phyloP scores from a whole-genome alignment of 2,329 filamentous ascomycete species.

The Cladophialophora psammophila region DNA sequence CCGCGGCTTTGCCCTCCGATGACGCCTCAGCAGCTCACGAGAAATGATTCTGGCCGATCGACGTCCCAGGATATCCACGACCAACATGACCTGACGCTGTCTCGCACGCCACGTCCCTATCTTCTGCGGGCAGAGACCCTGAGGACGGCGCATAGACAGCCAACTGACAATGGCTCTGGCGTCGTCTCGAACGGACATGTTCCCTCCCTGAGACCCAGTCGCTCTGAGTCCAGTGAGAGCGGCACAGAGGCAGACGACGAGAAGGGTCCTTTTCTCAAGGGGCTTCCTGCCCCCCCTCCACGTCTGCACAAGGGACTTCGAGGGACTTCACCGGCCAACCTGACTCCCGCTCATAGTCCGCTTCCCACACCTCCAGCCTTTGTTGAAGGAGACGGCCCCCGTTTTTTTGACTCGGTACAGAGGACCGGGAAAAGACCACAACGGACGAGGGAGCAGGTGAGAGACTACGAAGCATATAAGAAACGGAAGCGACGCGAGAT shows the following conservation, averaged over 20 bases:
- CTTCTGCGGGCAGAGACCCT: slow-evolving; percentile 37
- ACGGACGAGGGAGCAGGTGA: slow-evolving; percentile 14
- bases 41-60: slow-evolving; percentile 22
- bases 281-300: slow-evolving; percentile 78
- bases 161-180: slow-evolving; percentile 19
- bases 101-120: slow-evolving; percentile 43
- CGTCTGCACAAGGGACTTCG: slow-evolving; percentile 79
- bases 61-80: slow-evolving; percentile 29
- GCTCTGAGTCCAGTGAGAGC: slow-evolving; percentile 74
- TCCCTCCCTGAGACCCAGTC: slow-evolving; percentile 42
- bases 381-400: slow-evolving; percentile 29
- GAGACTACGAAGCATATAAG: slow-evolving; percentile 40
- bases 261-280: slow-evolving; percentile 75
- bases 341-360: slow-evolving; percentile 37
- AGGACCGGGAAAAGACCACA: slow-evolving; percentile 26
- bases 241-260: slow-evolving; percentile 97
- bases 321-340: slow-evolving; percentile 44
- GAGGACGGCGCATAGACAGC: slow-evolving; percentile 9
- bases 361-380: slow-evolving; percentile 38
- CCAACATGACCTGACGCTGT: slow-evolving; percentile 31
- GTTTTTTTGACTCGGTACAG: slow-evolving; percentile 28
- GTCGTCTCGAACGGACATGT: slow-evolving; percentile 16
- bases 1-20: slow-evolving; percentile 25
- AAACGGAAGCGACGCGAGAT: slow-evolving; percentile 51
- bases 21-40: slow-evolving; percentile 30